Base-by-base conservation (phyloP, 768 basidiomycete species). In the Auricularia heimuer region DNA sequence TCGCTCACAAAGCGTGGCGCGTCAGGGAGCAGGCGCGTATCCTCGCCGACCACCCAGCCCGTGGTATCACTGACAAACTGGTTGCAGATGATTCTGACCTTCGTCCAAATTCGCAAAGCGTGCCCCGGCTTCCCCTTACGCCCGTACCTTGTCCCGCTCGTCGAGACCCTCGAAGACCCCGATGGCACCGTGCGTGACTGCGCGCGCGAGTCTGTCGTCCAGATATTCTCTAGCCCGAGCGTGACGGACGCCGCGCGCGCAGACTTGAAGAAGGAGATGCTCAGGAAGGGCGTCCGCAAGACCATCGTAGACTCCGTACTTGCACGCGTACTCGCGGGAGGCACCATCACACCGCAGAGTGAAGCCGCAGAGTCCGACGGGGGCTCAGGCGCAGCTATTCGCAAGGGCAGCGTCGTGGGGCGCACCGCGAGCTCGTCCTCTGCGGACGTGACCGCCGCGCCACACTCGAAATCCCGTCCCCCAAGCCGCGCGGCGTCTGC, bases 181-280 rank as follows among this genome's bases (percentile, higher is more conserved):
- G 97, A 99, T 71, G 84, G 89, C 21, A 85, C 86, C 69, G 97
- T 98, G 63, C 88, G 97, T 54, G 89, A 94, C 64, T 88, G 87
- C 72, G 88, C 95, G 7, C 85, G 88, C 61, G 82, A 84, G 69
- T 87, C 92, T 1, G 83, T 93, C 65, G 82, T 97, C 16, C 86
- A 88, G 68, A 80, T 99, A 64, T 96, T 98, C 72, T 87, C 92
- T 1, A 90, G 91, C 16, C 83, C 88, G 0, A 85, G 83, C 3
- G 92, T 93, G 14, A 85, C 88, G 2, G 89, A 95, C 71, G 86
- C 85, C 7, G 97, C 97, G 3, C 86, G 92, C 62, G 85, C 94
- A 3, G 96, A 98, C 73, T 80, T 98, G 63, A 98, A 97, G 81
- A 94, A 93, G 72, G 89, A 93, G 73, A 81, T 98, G 81, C 74